Evolutionary conservation across 495 filamentous ascomycete species (phyloP).

Genomic region (Staphylotrichum longicolle): DNA sequence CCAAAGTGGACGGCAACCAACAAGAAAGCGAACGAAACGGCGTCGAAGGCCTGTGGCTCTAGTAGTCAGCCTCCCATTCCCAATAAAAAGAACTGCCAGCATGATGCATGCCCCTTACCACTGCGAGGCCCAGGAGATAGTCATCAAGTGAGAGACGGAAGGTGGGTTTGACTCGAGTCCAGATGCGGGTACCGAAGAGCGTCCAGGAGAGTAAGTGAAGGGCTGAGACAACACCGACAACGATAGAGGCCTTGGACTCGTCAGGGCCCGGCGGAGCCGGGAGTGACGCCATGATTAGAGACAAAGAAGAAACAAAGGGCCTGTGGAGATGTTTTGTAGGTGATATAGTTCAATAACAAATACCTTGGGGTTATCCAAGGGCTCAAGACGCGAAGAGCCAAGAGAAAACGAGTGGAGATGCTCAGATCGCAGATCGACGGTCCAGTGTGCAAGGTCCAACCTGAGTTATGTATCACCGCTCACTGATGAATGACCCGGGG

Average conservation of each 20-base stretch:
- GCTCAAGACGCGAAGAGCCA: neutral
- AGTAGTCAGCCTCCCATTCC: too few species aligned
- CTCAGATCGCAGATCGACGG: conserved; percentile 1
- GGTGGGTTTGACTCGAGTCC: neutral
- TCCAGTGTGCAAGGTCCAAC: neutral
- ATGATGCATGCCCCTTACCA: neutral
- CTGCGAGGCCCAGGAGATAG: neutral
- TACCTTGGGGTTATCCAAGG: too few species aligned
- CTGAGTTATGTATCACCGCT: neutral
- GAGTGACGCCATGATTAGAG: neutral
- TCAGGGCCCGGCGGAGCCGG: neutral
- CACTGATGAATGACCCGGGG: neutral
- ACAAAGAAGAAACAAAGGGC: neutral
- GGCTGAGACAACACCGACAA: neutral
- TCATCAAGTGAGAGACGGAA: neutral
- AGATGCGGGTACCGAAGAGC: neutral
- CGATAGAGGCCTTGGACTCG: conserved; percentile 2
- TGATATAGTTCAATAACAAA: too few species aligned
- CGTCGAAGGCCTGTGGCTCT: neutral
- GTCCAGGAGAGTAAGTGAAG: neutral
- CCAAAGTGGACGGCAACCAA: neutral
- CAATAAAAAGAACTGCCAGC: neutral
- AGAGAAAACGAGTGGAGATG: conserved; percentile 2
- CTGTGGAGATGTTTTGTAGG: too few species aligned
- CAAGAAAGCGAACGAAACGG: neutral